Evolutionary conservation across 805 yeast species (phyloP), one percentile per base, ranked within the genome.

Genomic region (Saccharomycopsis fodiens): DNA sequence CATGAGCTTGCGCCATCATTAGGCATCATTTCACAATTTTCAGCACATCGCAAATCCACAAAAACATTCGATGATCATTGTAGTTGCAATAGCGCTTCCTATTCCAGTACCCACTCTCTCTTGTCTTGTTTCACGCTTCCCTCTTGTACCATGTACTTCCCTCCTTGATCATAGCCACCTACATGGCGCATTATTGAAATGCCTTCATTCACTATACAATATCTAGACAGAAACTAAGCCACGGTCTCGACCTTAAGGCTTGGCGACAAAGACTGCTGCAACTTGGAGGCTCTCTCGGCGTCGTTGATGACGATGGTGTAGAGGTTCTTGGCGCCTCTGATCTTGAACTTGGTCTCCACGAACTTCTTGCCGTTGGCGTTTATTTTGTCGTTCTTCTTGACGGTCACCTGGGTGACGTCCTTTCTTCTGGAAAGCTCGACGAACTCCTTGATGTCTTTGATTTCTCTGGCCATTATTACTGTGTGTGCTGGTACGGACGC

Each of bases 291-390:
- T 81, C 88, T 89, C 71, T 86, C 83, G 65, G 87, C 84, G 72
- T 93, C 97, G 76, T 84, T 79, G 65, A 93, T 91, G 61, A 85
- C 85, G 72, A 91, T 78, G 62, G 98, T 93, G 85, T 93, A 93
- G 67, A 87, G 81, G 78, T 85, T 71, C 71, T 78, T 87, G 57
- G 96, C 65, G 72, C 97, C 96, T 81, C 97, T 88, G 66, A 93
- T 86, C 85, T 93, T 93, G 89, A 93, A 93, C 76, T 93, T 93
- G 77, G 96, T 88, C 75, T 85, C 93, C 75, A 84, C 83, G 81
- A 77, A 76, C 59, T 75, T 74, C 78, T 83, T 83, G 71, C 93
- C 94, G 70, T 74, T 73, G 60, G 83, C 76, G 76, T 79, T 81
- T 65, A 82, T 61, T 73, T 83, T 82, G 68, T 77, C 71, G 87